Evolutionary conservation across 2,329 filamentous ascomycete species (phyloP).

Genomic region (Tolypocladium inflatum): DNA sequence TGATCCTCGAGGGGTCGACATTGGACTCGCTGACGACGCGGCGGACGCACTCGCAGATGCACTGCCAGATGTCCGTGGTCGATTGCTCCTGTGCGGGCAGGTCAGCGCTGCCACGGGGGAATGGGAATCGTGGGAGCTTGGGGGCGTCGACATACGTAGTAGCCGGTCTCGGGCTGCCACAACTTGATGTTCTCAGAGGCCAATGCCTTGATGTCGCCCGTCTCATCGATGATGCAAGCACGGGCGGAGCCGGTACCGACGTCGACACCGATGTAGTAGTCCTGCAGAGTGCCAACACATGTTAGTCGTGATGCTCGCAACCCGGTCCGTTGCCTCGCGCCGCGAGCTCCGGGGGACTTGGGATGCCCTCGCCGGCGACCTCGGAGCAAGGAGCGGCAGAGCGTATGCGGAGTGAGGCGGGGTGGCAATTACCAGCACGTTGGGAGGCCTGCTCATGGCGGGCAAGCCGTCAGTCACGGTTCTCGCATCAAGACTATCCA

Average conservation of each 20-base stretch:
- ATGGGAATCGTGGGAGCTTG: not conserved
- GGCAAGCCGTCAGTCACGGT: conserved; percentile 11
- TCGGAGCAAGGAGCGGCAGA: not conserved
- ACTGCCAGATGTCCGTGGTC: conserved; percentile 91
- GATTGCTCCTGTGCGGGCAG: conserved; percentile 68
- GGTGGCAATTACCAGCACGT: conserved; percentile 18
- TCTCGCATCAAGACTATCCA: conserved; percentile 4
- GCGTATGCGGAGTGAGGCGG: no score
- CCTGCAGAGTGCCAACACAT: conserved; percentile 20
- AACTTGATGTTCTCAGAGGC: conserved; percentile 69
- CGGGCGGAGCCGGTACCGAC: conserved; percentile 93
- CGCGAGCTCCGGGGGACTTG: not conserved
- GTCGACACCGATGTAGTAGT: conserved; percentile 76
- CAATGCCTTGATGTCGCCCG: conserved; percentile 75
- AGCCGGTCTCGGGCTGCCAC: conserved; percentile 68
- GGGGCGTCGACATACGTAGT: conserved; percentile 48
- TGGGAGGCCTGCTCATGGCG: conserved; percentile 21
- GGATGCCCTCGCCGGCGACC: not conserved
- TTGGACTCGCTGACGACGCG: conserved; percentile 73
- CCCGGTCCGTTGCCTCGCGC: not conserved
- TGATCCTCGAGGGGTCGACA: conserved; percentile 65
- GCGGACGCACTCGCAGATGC: conserved; percentile 83
- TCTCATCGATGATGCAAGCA: conserved; percentile 88
- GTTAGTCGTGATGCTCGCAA: not conserved
- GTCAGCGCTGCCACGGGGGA: conserved; percentile 4